Conservation (phyloP, 352 stramenopile genomes). For the Phytophthora lateralis region DNA sequence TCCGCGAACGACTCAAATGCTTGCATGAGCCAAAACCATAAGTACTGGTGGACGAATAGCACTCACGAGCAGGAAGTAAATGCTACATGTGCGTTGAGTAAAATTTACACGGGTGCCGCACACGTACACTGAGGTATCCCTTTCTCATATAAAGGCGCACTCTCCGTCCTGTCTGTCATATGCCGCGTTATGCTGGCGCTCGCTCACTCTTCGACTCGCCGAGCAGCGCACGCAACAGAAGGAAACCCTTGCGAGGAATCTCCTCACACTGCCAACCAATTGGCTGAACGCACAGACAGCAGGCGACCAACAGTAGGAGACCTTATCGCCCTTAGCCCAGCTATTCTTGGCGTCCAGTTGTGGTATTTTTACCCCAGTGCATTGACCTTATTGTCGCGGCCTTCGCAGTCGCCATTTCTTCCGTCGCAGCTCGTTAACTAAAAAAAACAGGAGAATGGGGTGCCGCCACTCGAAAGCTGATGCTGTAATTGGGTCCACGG, state of each 20-base stretch:
- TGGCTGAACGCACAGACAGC: neutral
- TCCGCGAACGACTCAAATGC: no score
- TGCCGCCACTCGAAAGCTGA: constrained; percentile 60
- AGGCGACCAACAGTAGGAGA: constrained; percentile 3
- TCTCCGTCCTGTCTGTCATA: neutral
- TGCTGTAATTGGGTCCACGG: constrained; percentile 50
- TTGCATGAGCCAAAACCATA: no score
- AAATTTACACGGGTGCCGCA: no score
- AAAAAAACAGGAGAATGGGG: constrained; percentile 43
- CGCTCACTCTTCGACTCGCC: neutral
- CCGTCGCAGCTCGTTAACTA: neutral
- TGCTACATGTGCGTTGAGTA: no score
- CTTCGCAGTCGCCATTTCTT: constrained; percentile 22
- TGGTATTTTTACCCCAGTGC: constrained; percentile 18
- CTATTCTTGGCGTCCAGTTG: constrained; percentile 14
- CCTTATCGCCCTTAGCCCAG: constrained; percentile 14
- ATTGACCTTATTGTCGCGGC: neutral
- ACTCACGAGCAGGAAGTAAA: no score
- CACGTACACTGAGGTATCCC: no score
- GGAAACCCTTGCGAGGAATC: no score
- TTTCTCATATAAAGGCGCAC: no score
- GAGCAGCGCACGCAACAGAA: neutral
- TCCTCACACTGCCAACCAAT: no score
- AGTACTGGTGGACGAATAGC: no score
- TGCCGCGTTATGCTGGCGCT: neutral